These are phyloP conservation scores for Phytophthora citrophthora DNA, from an alignment of 352 stramenopile genomes.

Conservation along the genomic window DNA sequence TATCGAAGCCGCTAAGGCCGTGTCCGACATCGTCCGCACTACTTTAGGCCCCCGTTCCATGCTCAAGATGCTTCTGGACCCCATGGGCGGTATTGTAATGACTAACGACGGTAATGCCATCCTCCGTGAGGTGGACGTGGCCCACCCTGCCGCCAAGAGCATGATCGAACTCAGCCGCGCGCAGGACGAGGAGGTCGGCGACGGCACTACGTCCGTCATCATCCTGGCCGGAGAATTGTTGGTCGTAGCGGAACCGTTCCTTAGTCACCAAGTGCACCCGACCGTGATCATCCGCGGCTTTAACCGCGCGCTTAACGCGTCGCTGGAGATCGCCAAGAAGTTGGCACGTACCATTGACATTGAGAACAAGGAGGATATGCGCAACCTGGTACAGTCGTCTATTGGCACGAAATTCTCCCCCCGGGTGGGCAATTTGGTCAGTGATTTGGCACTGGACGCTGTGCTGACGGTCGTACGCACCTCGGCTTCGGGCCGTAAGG, in stretches of 20 bases:
- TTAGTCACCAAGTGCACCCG: slow-evolving; percentile 97
- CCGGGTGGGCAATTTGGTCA: slow-evolving; percentile 96
- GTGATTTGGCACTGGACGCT: slow-evolving; percentile 97
- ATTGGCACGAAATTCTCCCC: slow-evolving; percentile 99
- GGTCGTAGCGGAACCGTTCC: slow-evolving; percentile 96
- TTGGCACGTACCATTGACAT: slow-evolving; percentile 95
- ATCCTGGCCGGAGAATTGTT: slow-evolving; percentile 99
- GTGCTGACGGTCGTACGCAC: slow-evolving; percentile 95
- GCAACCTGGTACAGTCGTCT: slow-evolving; percentile 95
- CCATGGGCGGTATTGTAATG: slow-evolving; percentile 99
- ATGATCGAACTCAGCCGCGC: slow-evolving; percentile 99
- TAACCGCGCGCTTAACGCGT: slow-evolving; percentile 83
- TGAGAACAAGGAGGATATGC: slow-evolving; percentile 95
- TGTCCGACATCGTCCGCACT: slow-evolving; percentile 98
- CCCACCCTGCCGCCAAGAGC: slow-evolving; percentile 98
- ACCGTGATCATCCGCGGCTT: slow-evolving; percentile 98
- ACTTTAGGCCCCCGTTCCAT: slow-evolving; percentile 98
- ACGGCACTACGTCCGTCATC: slow-evolving; percentile 99
- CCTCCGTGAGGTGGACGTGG: slow-evolving; percentile 98
- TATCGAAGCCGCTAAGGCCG: slow-evolving; percentile 97
- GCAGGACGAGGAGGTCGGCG: slow-evolving; percentile 99
- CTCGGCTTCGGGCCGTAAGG: slow-evolving; percentile 87
- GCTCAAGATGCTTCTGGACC: slow-evolving; percentile 99
- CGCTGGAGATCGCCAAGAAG: slow-evolving; percentile 94
- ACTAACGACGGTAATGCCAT: slow-evolving; percentile 99